Percentiles rank a stretch among this genome's conserved stretches.
Conservation (phyloP, 306 rosid species). For the Malus asiatica region DNA sequence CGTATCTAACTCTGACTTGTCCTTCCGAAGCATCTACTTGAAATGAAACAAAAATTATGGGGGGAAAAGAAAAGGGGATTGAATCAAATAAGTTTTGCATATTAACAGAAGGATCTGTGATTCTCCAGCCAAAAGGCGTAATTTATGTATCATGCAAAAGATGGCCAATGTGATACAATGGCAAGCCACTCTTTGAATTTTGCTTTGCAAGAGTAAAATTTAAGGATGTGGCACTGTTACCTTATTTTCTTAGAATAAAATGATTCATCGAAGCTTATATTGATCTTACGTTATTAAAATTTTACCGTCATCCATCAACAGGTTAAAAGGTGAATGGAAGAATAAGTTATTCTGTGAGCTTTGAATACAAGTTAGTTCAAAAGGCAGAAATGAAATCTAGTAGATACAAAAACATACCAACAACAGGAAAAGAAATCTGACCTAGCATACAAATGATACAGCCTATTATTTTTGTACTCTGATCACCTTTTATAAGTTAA, state of each 20-base stretch:
- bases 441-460: not conserved
- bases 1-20: constrained; percentile 84
- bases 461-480: not conserved
- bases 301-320: not conserved
- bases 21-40: constrained; percentile 61
- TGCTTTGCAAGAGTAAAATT: not conserved
- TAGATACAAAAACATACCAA: not conserved
- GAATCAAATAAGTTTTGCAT: not conserved
- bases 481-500: not conserved
- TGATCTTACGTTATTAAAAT: not conserved
- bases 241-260: not conserved
- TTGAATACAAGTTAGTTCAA: not conserved
- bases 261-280: not conserved
- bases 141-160: not conserved
- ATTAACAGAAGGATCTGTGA: not conserved
- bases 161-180: not conserved
- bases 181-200: not conserved
- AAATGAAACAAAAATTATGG: not conserved
- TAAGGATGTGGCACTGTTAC: not conserved
- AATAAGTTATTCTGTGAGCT: not conserved
- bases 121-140: not conserved
- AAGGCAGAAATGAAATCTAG: not conserved
- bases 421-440: not conserved
- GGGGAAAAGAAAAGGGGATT: not conserved
- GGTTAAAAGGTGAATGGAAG: not conserved